Base-by-base conservation (phyloP, 495 filamentous ascomycete genomes). In the Usnea hakonensis region DNA sequence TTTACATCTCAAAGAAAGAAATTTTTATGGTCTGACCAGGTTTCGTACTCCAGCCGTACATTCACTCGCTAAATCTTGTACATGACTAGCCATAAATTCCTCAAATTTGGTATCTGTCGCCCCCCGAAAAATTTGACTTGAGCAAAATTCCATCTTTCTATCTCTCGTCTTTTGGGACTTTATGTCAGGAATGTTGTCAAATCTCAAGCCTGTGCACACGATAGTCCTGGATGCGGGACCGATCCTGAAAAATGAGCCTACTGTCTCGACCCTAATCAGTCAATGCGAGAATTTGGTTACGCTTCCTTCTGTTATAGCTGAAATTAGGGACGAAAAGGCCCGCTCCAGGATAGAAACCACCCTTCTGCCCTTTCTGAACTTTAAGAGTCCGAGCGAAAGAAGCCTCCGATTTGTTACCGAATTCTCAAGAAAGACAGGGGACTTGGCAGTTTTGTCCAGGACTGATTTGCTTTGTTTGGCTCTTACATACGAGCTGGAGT, bases 221-320 rank as follows among this genome's bases (percentile, higher is more conserved):
- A 82, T 99, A 43, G 81, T 97, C 60, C 77, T 99, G 62, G 94
- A 99, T 73, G 84, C 94, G 32, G 91, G 91, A 55, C 91, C 93
- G 2, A 87, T 99, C 63, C 86, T 99, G 61, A 90, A 88, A 69
- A 95, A 95, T 76, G 86, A 90, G 65, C 90, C 91, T 50, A 74
- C 86, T 32, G 82, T 93, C 40, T 91, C 89, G 38, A 88, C 86
- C 9, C 78, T 97, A 28, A 77, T 96, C 52, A 77, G 79, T 46
- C 84, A 88, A 70, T 85, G 89, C 41, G 84, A 95, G 64, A 81
- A 83, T 63, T 76, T 98, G 32, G 83, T 91, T 69, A 97, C 91
- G 14, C 87, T 94, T 5, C 91, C 92, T 3, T 85, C 90, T 6
- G 88, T 99, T 30, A 78, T 99, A 28, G 81, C 81, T 35, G 94